phyloP scores from a whole-genome alignment of 139 green algal species.

The Picocystis salinarum region DNA sequence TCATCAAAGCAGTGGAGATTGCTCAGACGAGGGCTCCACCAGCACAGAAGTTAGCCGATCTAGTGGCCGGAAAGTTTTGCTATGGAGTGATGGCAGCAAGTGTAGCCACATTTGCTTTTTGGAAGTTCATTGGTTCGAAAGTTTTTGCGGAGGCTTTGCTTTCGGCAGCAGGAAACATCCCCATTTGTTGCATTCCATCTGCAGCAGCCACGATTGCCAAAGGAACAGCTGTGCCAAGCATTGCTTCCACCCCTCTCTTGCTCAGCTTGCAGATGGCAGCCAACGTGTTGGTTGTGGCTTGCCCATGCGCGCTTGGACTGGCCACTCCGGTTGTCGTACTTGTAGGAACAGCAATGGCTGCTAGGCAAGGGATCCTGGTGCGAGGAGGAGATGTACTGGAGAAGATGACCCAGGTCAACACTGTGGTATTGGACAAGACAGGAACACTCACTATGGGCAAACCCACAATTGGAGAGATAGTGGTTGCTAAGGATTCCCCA shows the following conservation, averaged over 20 bases:
- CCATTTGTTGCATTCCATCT: background rate
- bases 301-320: slow-evolving; percentile 79
- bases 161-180: slow-evolving; percentile 19
- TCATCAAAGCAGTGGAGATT: slow-evolving; percentile 22
- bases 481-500: slow-evolving; percentile 2
- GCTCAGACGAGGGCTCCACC: slow-evolving; percentile 42
- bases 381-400: slow-evolving; percentile 64
- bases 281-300: slow-evolving; percentile 84
- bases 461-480: slow-evolving; percentile 28
- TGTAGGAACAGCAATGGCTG: slow-evolving; percentile 59
- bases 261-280: slow-evolving; percentile 60
- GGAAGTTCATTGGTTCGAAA: slow-evolving; percentile 28
- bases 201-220: background rate
- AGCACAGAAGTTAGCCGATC: slow-evolving; percentile 67
- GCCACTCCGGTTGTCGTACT: slow-evolving; percentile 80
- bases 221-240: slow-evolving; percentile 1
- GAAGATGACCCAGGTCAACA: slow-evolving; percentile 38
- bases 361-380: slow-evolving; percentile 61
- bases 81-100: slow-evolving; percentile 57
- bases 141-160: slow-evolving; percentile 43
- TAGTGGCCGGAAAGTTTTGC: slow-evolving; percentile 48
- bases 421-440: slow-evolving; percentile 88
- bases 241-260: slow-evolving; percentile 15
- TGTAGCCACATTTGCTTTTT: slow-evolving; percentile 59
- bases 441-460: slow-evolving; percentile 69